Evolutionary conservation across 208 protist genomes (phyloP).

Genomic region (Trypanosoma melophagium): DNA sequence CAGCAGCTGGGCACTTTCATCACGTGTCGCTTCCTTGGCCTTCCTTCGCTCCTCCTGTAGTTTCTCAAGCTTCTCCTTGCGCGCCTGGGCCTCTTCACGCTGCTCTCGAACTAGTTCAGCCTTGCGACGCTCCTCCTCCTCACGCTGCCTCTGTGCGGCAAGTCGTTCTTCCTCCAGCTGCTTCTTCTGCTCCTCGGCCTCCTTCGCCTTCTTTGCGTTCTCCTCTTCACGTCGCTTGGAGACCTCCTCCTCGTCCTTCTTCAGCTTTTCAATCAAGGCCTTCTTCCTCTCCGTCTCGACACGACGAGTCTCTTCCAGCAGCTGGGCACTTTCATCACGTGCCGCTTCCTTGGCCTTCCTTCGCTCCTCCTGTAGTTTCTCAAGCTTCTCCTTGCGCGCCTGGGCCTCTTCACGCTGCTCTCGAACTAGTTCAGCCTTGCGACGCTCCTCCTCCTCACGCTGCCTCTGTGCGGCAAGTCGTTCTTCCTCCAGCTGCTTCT

Average conservation of each 20-base stretch:
- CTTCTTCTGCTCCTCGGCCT: slow-evolving; percentile 43
- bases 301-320: slow-evolving; percentile 9
- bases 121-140: slow-evolving; percentile 35
- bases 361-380: slow-evolving; percentile 32
- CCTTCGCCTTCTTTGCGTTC: slow-evolving; percentile 40
- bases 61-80: slow-evolving; percentile 34
- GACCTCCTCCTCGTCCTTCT: slow-evolving; percentile 7
- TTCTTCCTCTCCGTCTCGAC: not conserved
- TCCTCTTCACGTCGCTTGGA: slow-evolving; percentile 29
- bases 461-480: slow-evolving; percentile 37
- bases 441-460: slow-evolving; percentile 41
- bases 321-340: slow-evolving; percentile 15
- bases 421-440: slow-evolving; percentile 16
- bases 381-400: slow-evolving; percentile 28
- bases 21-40: not conserved
- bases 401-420: slow-evolving; percentile 34
- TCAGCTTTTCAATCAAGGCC: not conserved
- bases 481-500: slow-evolving; percentile 52
- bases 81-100: slow-evolving; percentile 33
- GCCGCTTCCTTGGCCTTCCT: not conserved
- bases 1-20: slow-evolving; percentile 20
- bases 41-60: slow-evolving; percentile 24
- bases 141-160: slow-evolving; percentile 40
- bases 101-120: slow-evolving; percentile 20
- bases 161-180: slow-evolving; percentile 52